Evolutionary conservation across 352 stramenopile genomes (phyloP).

Genomic region (Phytophthora pistaciae): DNA sequence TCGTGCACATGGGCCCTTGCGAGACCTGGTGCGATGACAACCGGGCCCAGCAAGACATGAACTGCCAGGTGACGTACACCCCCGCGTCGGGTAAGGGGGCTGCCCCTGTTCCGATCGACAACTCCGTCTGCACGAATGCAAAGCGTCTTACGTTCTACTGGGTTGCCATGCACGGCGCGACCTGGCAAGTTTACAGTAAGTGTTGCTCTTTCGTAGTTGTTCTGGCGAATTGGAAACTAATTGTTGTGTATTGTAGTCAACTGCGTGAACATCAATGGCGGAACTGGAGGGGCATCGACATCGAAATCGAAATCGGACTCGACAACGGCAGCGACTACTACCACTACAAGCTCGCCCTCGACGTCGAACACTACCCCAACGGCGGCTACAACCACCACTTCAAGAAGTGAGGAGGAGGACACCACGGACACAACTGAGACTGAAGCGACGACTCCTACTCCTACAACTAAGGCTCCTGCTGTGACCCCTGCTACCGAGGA

Average conservation of each 20-base stretch:
- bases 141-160: conserved; percentile 63
- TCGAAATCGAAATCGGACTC: no score
- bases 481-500: no score
- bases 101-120: conserved; percentile 47
- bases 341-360: no score
- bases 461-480: no score
- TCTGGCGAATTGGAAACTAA: conserved; percentile 12
- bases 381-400: no score
- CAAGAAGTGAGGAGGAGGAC: no score
- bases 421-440: no score
- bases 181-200: conserved; percentile 68
- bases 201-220: neutral
- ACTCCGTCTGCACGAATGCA: conserved; percentile 41
- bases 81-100: conserved; percentile 28
- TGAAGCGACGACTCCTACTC: no score
- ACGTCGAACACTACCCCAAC: no score
- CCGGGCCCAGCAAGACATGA: conserved; percentile 36
- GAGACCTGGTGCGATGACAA: conserved; percentile 44
- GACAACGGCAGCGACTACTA: neutral
- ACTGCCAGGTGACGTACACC: conserved; percentile 47
- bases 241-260: conserved; percentile 28
- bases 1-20: conserved; percentile 55
- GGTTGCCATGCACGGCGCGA: conserved; percentile 54
- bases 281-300: neutral
- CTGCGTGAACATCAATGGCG: conserved; percentile 41